These are phyloP conservation scores for Coemansia aciculifera DNA, from an alignment of 192 early-diverging fungal genomes.

Conservation along the genomic window DNA sequence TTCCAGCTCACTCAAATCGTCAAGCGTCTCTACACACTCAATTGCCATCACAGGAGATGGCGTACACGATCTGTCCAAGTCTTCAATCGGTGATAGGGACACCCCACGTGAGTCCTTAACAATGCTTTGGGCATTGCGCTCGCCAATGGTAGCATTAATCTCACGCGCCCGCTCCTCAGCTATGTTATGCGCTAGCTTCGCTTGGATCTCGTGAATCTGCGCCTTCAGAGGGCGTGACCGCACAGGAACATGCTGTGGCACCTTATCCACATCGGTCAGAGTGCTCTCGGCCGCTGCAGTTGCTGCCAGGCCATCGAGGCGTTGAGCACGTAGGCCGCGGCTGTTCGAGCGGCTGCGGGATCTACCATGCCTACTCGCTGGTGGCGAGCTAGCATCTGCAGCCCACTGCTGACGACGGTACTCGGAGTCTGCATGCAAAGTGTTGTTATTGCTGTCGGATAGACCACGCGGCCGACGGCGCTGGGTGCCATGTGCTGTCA, in stretches of 20 bases:
- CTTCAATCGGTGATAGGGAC: conserved; percentile 32
- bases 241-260: conserved; percentile 16
- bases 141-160: not conserved
- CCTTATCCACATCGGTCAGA: not conserved
- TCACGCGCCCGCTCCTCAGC: conserved; percentile 11
- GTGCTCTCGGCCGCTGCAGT: not conserved
- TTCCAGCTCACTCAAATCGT: conserved; percentile 28
- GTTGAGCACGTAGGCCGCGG: conserved; percentile 4
- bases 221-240: conserved; percentile 38
- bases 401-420: conserved; percentile 10
- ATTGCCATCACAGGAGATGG: conserved; percentile 12
- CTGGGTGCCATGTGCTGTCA: not conserved
- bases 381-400: conserved; percentile 8
- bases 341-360: conserved; percentile 28
- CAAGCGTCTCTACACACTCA: conserved; percentile 28
- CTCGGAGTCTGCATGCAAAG: conserved; percentile 21
- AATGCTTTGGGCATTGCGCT: not conserved
- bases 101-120: conserved; percentile 21
- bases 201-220: conserved; percentile 19
- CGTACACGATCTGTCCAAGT: conserved; percentile 8
- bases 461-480: conserved; percentile 7
- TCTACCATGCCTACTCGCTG: not conserved
- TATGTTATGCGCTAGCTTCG: conserved; percentile 31
- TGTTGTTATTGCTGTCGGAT: conserved; percentile 2
- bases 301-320: not conserved